phyloP scores from a whole-genome alignment of 2,329 filamentous ascomycete species.

The Epichloe bromicola region DNA sequence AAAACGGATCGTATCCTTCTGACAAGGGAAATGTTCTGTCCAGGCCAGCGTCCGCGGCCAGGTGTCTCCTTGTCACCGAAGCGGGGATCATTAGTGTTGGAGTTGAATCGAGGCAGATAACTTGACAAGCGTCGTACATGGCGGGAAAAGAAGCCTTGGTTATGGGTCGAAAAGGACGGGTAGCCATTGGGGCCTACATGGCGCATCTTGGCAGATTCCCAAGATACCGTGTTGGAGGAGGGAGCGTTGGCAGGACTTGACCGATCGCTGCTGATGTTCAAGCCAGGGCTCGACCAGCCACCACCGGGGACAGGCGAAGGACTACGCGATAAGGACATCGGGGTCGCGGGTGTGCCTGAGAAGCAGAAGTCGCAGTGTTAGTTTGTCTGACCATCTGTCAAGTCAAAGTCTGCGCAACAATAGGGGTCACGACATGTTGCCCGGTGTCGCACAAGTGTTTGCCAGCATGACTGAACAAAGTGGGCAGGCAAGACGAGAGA shows the following conservation, averaged over 20 bases:
- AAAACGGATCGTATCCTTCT: conserved; percentile 33
- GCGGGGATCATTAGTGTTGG: conserved; percentile 27
- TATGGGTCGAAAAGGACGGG: conserved; percentile 66
- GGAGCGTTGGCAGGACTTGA: conserved; percentile 47
- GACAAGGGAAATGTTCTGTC: conserved; percentile 30
- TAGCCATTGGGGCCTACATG: conserved; percentile 62
- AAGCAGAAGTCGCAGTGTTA: conserved; percentile 6
- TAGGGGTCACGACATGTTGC: conserved; percentile 3
- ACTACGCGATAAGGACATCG: conserved; percentile 78
- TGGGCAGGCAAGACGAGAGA: conserved; percentile 9
- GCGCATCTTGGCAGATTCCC: conserved; percentile 71
- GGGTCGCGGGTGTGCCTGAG: conserved; percentile 39
- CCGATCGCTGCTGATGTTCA: conserved; percentile 59
- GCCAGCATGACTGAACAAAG: neutral
- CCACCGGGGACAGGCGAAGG: conserved; percentile 74
- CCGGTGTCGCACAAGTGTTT: neutral
- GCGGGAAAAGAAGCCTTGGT: conserved; percentile 75
- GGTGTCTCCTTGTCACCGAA: conserved; percentile 71
- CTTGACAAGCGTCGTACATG: conserved; percentile 72
- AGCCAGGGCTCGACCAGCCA: conserved; percentile 77
- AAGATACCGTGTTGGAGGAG: conserved; percentile 52
- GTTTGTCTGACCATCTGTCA: conserved; percentile 10
- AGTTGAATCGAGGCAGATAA: conserved; percentile 61
- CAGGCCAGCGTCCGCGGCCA: conserved; percentile 39
- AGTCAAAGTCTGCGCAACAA: conserved; percentile 11